Base-by-base conservation (phyloP, 2,329 filamentous ascomycete species). In the Cladosporium sp. region DNA sequence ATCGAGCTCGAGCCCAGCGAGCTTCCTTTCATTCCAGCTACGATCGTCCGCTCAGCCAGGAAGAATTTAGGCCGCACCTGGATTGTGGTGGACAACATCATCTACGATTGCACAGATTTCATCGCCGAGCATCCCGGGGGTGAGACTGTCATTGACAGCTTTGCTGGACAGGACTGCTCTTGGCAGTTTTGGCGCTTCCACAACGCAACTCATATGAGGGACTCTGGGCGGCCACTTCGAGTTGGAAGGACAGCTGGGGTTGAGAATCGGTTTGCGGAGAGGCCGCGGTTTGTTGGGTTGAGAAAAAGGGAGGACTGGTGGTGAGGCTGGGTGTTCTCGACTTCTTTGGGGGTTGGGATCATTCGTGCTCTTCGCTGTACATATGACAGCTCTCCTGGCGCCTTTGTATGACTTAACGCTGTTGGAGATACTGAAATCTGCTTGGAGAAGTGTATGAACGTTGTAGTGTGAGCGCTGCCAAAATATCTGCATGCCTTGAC, bases 141-240 rank as follows among this genome's bases (percentile, higher is more conserved):
- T 1, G 66, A 72, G 14, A 66, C 69, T 12, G 72, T 77, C 32
- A 74, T 78, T 11, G 57, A 66, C 34, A 73, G 69, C 38, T 77
- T 78, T 59, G 66, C 67, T 6, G 74, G 75, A 0, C 67, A 74
- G 58, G 75, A 78, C 59, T 77, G 75, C 58, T 73, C 71, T 1
- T 77, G 74, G 75, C 75, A 76, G 61, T 77, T 76, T 66, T 75
- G 70, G 72, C 68, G 71, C 14, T 74, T 77, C 38, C 75, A 78
- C 52, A 61, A 68, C 24, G 21, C 47, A 21, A 18, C 28, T 59
- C 57, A 68, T 24, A 69, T 75, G 69, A 55, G 62, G 3, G 36
- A 69, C 4, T 68, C 54, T 59, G 70, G 70, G n/a, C 64, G 64
- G 6, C 49, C 55, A 1, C 57, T 74, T 30, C 61, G 72, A 30